Percentiles rank a stretch among this genome's conserved stretches.
phyloP scores from a whole-genome alignment of 225 moss, liverwort and hornwort genomes.

The Asterella californica region DNA sequence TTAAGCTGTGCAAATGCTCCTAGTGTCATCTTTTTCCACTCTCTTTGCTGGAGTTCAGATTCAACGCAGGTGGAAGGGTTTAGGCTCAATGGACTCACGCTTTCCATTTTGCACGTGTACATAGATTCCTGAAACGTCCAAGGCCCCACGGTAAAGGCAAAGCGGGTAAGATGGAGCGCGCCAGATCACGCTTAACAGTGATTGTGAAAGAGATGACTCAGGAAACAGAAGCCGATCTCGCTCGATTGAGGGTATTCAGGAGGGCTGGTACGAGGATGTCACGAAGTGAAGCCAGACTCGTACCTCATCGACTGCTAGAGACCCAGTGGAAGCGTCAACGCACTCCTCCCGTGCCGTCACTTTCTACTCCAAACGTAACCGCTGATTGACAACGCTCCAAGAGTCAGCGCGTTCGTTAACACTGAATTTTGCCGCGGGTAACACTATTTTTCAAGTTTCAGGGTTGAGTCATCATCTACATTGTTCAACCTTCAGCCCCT shows the following conservation, averaged over 20 bases:
- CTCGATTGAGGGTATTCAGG: constrained; percentile 64
- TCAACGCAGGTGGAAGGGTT: not conserved
- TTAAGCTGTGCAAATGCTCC: not conserved
- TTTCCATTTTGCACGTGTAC: not conserved
- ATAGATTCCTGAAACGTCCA: constrained; percentile 64
- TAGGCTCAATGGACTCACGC: not conserved
- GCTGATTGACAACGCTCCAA: not conserved
- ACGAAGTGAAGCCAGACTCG: constrained; percentile 57
- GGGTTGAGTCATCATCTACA: not conserved
- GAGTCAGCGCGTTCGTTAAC: not conserved
- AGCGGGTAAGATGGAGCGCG: constrained; percentile 58
- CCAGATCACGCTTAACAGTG: constrained; percentile 74
- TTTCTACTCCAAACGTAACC: not conserved
- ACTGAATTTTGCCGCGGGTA: not conserved
- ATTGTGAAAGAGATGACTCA: constrained; percentile 74
- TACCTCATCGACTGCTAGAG: constrained; percentile 69
- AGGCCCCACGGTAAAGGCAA: constrained; percentile 84
- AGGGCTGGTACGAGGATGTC: constrained; percentile 53
- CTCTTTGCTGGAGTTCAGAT: not conserved
- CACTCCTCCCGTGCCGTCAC: not conserved
- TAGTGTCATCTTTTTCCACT: not conserved
- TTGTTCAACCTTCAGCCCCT: no score
- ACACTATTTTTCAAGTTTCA: not conserved
- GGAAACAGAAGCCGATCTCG: constrained; percentile 78
- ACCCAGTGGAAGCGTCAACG: constrained; percentile 68